Base-by-base conservation (phyloP, 345 rosid genomes). In the Erodium maritimum region DNA sequence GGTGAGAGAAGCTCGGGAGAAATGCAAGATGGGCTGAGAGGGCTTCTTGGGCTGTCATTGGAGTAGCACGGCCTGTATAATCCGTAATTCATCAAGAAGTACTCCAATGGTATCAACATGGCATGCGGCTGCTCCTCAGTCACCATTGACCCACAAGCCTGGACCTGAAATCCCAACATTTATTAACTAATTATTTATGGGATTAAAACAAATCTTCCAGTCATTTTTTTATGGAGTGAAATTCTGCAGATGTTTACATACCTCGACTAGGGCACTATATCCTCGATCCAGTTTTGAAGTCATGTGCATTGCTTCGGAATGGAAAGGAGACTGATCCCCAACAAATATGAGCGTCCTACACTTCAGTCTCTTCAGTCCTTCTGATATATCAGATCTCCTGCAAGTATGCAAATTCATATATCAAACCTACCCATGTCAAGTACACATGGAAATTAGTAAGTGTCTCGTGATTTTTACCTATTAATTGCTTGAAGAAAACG, bases 71-170 rank as follows among this genome's bases (percentile, higher is more conserved):
- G 99, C 56, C 88, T 78, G 56, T 82, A 84, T 65, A 94, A 70
- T 17, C 96, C 90, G n/a, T 79, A 94, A 21, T 90, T 91, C 88
- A 85, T 83, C 70, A 94, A 79, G 76, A 90, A 94, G 73, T 77
- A 90, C 77, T 90, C 99, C 91, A 94, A 65, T 3, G 99, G 99
- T 67, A 94, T 82, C 70, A 90, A 66, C 95, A 87, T 94, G 54
- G 99, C 97, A 50, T 87, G 95, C 21, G 99, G 95, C 69, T 90
- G 96, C 76, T 90, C 99, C 68, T 94, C 97, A 18, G 99, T 87
- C 77, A 94, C 97, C 95, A 90, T 81, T 51, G 99, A 94, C 66
- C 99, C 99, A 72, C 99, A 90, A 56, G 88, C 82, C 73, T 85
- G 97, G 58, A 94, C 99, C 99, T 93, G 84, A 63, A 48, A 23